These are phyloP conservation scores for Pleomassaria siparia DNA, from an alignment of 2,329 filamentous ascomycete species.

Conservation along the genomic window DNA sequence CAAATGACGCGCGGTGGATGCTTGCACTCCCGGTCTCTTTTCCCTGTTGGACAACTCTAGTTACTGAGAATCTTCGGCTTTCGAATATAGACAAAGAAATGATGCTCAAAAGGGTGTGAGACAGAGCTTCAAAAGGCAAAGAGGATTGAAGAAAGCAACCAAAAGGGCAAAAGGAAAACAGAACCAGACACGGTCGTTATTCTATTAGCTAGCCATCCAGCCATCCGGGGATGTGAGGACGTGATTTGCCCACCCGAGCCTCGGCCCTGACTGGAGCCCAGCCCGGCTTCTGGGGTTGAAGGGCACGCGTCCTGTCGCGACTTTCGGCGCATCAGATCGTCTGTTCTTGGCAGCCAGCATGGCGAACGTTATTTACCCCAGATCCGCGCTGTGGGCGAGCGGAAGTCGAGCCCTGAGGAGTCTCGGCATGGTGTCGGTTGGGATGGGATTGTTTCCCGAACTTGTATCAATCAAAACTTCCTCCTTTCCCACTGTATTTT, in stretches of 20 bases:
- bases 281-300: conserved; percentile 12
- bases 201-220: conserved; percentile 9
- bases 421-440: conserved; percentile 35
- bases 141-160: conserved; percentile 7
- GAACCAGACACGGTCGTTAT: conserved; percentile 29
- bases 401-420: conserved; percentile 25
- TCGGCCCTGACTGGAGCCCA: conserved; percentile 37
- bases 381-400: conserved; percentile 38
- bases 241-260: conserved; percentile 31
- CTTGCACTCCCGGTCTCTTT: conserved; percentile 9
- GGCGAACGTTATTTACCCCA: conserved; percentile 30
- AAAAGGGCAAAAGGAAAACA: conserved; percentile 6
- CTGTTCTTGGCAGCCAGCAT: conserved; percentile 19
- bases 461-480: neutral
- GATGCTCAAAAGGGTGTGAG: conserved; percentile 6
- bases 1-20: conserved; percentile 15
- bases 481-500: no score
- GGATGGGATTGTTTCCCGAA: conserved; percentile 13
- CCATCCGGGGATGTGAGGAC: conserved; percentile 39
- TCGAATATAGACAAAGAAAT: conserved; percentile 21
- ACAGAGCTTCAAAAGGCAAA: neutral
- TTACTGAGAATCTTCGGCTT: conserved; percentile 19
- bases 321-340: conserved; percentile 11
- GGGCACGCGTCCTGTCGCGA: conserved; percentile 15
- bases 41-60: conserved; percentile 18